Evolutionary conservation across 2,329 filamentous ascomycete genomes (phyloP), one percentile per base, ranked within the genome.

Genomic region (Bimuria novae-zelandiae): DNA sequence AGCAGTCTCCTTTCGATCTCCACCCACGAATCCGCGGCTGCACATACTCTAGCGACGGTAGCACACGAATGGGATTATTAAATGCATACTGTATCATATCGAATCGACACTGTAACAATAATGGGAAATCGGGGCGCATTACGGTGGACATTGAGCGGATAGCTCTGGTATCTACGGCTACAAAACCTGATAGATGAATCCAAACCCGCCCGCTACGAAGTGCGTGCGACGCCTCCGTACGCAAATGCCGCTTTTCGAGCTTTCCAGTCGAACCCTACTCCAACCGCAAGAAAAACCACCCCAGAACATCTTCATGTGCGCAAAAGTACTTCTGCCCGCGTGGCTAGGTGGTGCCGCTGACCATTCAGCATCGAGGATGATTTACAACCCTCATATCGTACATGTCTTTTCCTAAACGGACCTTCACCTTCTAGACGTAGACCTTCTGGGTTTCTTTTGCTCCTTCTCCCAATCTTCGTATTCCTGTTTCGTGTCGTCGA

Each of bases 401-500:
- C 47, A 54, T 7, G 39, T 25, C 19, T 14, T 3, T 22, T 4
- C 12, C 23, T 14, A 12, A 23, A 14, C 4, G 19, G 6, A 8
- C 17, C 17, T 30, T 52, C 49, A 52, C 35, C 53, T 52, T 17
- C 46, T 27, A 16, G 22, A 17, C 7, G 46, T 41, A 22, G 44
- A 40, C 61, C 63, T 68, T 10, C 62, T 56, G 7, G 65, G 59
- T 22, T 52, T 49, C 46, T 60, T 60, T 23, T 62, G 51, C 27
- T 65, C 64, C 59, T 67, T 66, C 56, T 85, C 77, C 72, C 82
- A 83, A 56, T 82, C 81, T 25, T 79, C 77, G 53, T 82, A 85
- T 56, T 88, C 84, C 61, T 81, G 80, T 67, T 80, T 80, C 49
- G 86, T 79, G 22, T 82, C 77, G 39, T 77, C 79, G 52, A 87